phyloP scores from a whole-genome alignment of 2,329 filamentous ascomycete species.

The Phialocephala sp. region DNA sequence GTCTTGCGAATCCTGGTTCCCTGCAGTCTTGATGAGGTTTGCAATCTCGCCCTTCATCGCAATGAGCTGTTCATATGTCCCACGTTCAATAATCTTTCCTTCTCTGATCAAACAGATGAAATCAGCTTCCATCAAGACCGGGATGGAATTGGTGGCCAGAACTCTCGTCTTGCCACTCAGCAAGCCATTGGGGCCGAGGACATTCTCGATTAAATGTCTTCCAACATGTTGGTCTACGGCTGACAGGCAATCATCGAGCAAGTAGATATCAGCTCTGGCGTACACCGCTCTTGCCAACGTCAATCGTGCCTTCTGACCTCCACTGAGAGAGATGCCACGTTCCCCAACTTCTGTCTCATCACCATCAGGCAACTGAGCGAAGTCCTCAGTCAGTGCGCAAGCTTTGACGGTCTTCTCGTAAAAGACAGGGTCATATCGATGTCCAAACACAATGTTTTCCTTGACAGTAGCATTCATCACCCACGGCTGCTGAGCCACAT shows the following conservation, averaged over 20 bases:
- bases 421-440: slow-evolving; percentile 90
- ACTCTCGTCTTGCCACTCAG: slow-evolving; percentile 87
- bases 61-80: slow-evolving; percentile 88
- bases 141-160: slow-evolving; percentile 92
- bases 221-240: slow-evolving; percentile 99
- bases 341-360: slow-evolving; percentile 97
- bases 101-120: slow-evolving; percentile 86
- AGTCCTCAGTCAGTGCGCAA: slow-evolving; percentile 90
- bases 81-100: slow-evolving; percentile 82
- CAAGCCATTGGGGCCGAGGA: slow-evolving; percentile 84
- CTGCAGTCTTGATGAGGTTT: slow-evolving; percentile 79
- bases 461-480: slow-evolving; percentile 97
- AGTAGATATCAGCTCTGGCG: slow-evolving; percentile 92
- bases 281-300: slow-evolving; percentile 94
- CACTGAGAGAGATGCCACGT: slow-evolving; percentile 92
- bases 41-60: slow-evolving; percentile 92
- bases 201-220: slow-evolving; percentile 91
- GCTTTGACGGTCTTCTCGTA: slow-evolving; percentile 93
- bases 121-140: slow-evolving; percentile 86
- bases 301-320: slow-evolving; percentile 93
- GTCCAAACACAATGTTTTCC: slow-evolving; percentile 96
- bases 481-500: slow-evolving; percentile 93
- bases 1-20: slow-evolving; percentile 56
- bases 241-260: slow-evolving; percentile 92
- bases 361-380: slow-evolving; percentile 89